Base-by-base conservation (phyloP, 345 rosid genomes). In the Lepidium africanum region DNA sequence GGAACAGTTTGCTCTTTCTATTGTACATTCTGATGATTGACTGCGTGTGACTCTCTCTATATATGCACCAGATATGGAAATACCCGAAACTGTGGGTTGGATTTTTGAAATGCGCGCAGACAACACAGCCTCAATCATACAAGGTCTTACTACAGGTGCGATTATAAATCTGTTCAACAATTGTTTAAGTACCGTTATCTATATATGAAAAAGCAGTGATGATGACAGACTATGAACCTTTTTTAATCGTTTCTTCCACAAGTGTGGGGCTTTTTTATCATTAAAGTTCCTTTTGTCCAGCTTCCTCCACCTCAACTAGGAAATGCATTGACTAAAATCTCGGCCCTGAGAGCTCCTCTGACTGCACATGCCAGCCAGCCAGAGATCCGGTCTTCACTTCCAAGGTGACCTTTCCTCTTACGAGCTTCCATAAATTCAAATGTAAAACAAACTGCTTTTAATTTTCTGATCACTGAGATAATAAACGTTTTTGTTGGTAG, bases 51-150 rank as follows among this genome's bases (percentile, higher is more conserved):
- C 19, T 14, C 12, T 58, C 47, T 40, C 7, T 16, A 59, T 62
- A 48, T 39, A 36, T 51, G 67, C 46, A 74, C 71, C 90, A 94
- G 99, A 91, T 94, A 80, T 94, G 99, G 99, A 87, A 94, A 76
- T 78, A 84, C 61, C 97, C 99, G 9, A 94, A 94, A 80, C 77
- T 94, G 78, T 94, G 99, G 99, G 99, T 91, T 32, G 99, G 99
- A 57, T 94, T 91, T 77, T 81, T 94, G 84, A 91, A 87, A 81
- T 94, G 99, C 63, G 95, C 96, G 39, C 78, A 65, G 55, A 77
- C 82, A 85, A 84, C 88, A 47, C 89, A 87, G 85, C 97, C 99
- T 67, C 97, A 87, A 52, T 94, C 97, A 64, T 89, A 86, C 72
- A 79, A 81, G 42, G 91, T 94, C 77, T 79, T 94, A 81, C 91